Evolutionary conservation across 202 grass and related monocot species (phyloP).

Genomic region (Musa balbisiana): DNA sequence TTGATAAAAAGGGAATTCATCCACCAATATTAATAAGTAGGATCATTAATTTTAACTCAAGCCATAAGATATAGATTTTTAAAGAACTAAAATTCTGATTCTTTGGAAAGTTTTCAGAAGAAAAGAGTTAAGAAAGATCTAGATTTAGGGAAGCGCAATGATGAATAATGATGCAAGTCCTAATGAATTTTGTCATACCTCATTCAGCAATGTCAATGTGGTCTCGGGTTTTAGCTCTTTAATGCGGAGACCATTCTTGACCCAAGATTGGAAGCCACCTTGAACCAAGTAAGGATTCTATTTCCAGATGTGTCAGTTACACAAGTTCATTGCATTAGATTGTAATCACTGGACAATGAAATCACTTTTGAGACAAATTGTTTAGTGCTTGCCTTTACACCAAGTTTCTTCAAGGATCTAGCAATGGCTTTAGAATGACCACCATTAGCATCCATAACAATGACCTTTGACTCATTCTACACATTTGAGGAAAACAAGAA

Average conservation of each 20-base stretch:
- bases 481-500: conserved; percentile 21
- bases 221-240: conserved; percentile 90
- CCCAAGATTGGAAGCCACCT: conserved; percentile 93
- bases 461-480: conserved; percentile 70
- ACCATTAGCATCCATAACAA: conserved; percentile 90
- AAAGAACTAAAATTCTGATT: not conserved
- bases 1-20: not conserved
- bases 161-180: not conserved
- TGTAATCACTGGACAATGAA: not conserved
- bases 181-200: conserved; percentile 42
- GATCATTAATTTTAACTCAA: not conserved
- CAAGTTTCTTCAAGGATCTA: conserved; percentile 83
- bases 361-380: not conserved
- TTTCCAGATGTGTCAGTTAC: conserved; percentile 19
- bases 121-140: not conserved
- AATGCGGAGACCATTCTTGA: conserved; percentile 53
- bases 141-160: not conserved
- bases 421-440: conserved; percentile 70
- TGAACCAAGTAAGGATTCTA: conserved; percentile 85
- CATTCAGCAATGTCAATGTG: conserved; percentile 72
- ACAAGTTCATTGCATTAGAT: not conserved
- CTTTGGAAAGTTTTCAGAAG: not conserved
- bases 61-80: too few relatives aligned
- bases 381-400: conserved; percentile 62
- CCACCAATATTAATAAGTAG: not conserved